Percentiles rank a stretch among this genome's conserved stretches.
Evolutionary conservation across 2,329 filamentous ascomycete species (phyloP).

Genomic region (Fusarium clavum): DNA sequence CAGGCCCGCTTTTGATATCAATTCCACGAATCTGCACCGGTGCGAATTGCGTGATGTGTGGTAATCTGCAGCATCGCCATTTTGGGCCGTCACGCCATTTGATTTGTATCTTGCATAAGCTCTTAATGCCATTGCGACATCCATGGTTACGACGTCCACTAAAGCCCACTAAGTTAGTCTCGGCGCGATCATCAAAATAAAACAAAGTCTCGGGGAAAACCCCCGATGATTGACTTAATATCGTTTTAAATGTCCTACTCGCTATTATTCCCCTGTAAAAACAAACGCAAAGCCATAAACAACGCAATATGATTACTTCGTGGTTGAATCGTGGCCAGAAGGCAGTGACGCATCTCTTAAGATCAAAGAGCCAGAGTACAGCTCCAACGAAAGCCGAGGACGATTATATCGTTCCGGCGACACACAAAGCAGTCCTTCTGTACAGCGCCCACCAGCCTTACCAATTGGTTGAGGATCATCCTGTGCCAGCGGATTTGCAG

Average conservation of each 20-base stretch:
- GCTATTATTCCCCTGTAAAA: fast-evolving
- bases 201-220: not conserved
- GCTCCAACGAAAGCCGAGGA: not conserved
- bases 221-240: not conserved
- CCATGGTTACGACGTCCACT: not conserved
- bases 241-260: not conserved
- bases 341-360: not conserved
- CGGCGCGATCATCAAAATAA: not conserved
- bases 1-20: not conserved
- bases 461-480: conserved; percentile 47
- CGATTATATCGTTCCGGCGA: not conserved
- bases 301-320: not conserved
- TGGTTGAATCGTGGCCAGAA: not conserved
- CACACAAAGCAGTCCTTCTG: not conserved
- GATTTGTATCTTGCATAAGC: not conserved
- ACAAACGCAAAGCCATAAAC: not conserved
- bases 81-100: not conserved
- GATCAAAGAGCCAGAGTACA: not conserved
- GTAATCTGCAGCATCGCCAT: not conserved
- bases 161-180: not conserved
- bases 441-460: conserved; percentile 57
- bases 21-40: not conserved
- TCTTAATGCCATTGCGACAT: not conserved
- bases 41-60: not conserved
- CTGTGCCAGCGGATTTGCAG: conserved; percentile 52